Evolutionary conservation across 225 moss, liverwort and hornwort genomes (phyloP), one percentile per base, ranked within the genome.

Genomic region (Rhytidiadelphus loreus): DNA sequence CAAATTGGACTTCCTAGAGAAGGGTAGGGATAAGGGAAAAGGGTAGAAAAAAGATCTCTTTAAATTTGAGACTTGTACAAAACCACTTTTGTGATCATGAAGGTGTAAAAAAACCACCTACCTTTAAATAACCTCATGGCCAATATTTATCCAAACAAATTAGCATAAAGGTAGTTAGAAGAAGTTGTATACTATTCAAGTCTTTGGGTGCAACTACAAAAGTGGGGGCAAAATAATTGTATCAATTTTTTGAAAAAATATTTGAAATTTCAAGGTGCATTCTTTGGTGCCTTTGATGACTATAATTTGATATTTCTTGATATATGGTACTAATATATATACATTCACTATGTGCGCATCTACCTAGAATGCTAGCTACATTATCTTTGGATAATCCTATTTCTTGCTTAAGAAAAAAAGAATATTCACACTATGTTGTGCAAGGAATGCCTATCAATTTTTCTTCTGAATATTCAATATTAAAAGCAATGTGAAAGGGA

Each of bases 31-130:
- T 15, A 53, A 35, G 2, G 0, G 4, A 15, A 53, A 33, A 22
- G 2, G 23, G 0, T 23, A 0, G 3, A 33, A 0, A 37, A 53
- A 2, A 0, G 1, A 35, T 0, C 5, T 35, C 8, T 35, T 3
- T 3, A 5, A 23, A 14, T 53, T 53, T 13, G 35, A 53, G 6
- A 13, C 14, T 52, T 76, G 3, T 22, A 52, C 5, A 35, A 75
- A 52, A 8, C 1, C 13, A 9, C 14, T 23, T 3, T 76, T 53
- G 22, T 35, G 0, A 35, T 53, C 14, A 53, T 14, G 5, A 8
- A 15, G 8, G 9, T 77, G 35, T 35, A 35, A 23, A 7, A n/a
- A 35, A 77, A 53, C 6, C 14, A 35, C 50, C 23, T 14, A 77
- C 2, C 2, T 12, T 53, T 3, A 53, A 35, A 3, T 77, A 77